These are phyloP conservation scores for Fusarium sp. DNA, from an alignment of 2,329 filamentous ascomycete species.

Conservation along the genomic window DNA sequence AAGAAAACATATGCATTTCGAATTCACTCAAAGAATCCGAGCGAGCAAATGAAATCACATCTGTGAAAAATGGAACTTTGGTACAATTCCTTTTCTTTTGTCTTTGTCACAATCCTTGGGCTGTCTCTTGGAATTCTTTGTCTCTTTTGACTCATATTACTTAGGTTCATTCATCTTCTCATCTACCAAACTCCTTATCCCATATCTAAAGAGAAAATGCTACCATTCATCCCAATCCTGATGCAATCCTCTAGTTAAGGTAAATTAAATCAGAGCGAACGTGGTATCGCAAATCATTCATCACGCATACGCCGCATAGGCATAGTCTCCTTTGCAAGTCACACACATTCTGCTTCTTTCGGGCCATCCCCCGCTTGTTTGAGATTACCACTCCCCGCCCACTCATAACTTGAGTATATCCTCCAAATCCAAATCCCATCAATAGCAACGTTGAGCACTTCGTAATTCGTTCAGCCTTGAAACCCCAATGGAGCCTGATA, in stretches of 20 bases:
- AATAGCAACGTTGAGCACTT: slow-evolving; percentile 5
- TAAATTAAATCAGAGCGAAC: slow-evolving; percentile 39
- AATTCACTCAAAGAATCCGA: not conserved
- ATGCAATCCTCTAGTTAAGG: slow-evolving; percentile 33
- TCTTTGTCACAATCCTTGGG: not conserved
- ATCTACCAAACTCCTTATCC: slow-evolving; percentile 42
- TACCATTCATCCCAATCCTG: slow-evolving; percentile 15
- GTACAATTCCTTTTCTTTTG: not conserved
- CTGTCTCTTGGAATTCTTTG: not conserved
- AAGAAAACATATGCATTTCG: not conserved
- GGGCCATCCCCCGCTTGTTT: not conserved
- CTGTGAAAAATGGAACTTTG: slow-evolving; percentile 29
- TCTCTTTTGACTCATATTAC: slow-evolving; percentile 15
- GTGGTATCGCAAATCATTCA: slow-evolving; percentile 43
- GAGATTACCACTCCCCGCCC: slow-evolving; percentile 10
- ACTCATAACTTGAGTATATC: not conserved
- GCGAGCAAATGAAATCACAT: slow-evolving; percentile 1
- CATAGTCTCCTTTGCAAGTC: slow-evolving; percentile 25
- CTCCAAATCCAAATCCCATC: not conserved
- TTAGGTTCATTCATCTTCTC: slow-evolving; percentile 1
- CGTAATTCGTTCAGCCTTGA: slow-evolving; percentile 12
- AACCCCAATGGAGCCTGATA: not conserved
- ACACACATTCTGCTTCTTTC: slow-evolving; percentile 23
- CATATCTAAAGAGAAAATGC: slow-evolving; percentile 35
- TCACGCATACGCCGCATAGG: slow-evolving; percentile 20